Evolutionary conservation across 805 yeast species (phyloP), one percentile per base, ranked within the genome.

Genomic region (Kluyveromyces aestuarii): DNA sequence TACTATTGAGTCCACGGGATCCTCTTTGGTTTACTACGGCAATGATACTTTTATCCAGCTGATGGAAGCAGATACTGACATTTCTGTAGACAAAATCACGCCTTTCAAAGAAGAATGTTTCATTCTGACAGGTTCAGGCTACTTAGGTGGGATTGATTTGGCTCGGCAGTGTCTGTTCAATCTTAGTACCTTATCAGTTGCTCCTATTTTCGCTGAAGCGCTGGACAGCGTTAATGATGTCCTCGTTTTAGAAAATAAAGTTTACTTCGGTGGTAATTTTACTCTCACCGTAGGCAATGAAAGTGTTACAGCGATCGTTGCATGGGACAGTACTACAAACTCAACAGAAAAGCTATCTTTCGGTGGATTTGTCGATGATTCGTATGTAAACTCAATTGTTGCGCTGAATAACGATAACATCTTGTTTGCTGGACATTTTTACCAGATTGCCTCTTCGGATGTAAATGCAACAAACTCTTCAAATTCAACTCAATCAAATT

Each of bases 221-320:
- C 41, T 62, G 9, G 40, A 57, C 0, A 25, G 44, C 2, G 82
- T 83, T 2, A 55, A 63, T 3, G 57, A 81, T 0, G 72, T 77
- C 0, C 68, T 70, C 39, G 76, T 80, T 48, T 82, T 81, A 64
- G 62, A 67, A 35, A 66, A 75, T 19, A 48, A 77, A 19, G 74
- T 87, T 0, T 88, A 86, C 59, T 75, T 87, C 44, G 99, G 97
- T 9, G 99, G 99, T 18, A 73, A 77, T 50, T 78, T 91, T 55
- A 62, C 72, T 6, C 81, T 72, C 61, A 71, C 77, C 48, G 63
- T 68, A 42, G 71, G 81, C 8, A 58, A 72, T 54, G 84, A 27
- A 10, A 48, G 45, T 2, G 55, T 55, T 2, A 55, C 59, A 46
- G 50, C 88, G 45, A 84, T 78, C 0, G 81, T 85, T 9, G 66